These are phyloP conservation scores for Plectranthus barbatus DNA, from an alignment of 257 asterid genomes.

Conservation along the genomic window DNA sequence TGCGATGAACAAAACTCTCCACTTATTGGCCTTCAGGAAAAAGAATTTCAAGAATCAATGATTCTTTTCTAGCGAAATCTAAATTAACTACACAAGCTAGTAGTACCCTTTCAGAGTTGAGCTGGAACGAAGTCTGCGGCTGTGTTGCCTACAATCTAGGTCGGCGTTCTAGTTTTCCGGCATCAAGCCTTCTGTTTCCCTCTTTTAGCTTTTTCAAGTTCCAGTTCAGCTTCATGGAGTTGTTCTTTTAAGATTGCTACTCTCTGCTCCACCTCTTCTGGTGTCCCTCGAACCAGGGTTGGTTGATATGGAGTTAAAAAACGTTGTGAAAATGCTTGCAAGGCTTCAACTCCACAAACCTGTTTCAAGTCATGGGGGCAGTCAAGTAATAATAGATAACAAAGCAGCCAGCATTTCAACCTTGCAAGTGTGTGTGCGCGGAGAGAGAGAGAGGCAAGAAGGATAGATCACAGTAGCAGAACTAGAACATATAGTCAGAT, in stretches of 20 bases:
- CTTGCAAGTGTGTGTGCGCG: neutral
- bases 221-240: conserved; percentile 57
- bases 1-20: conserved; percentile 5
- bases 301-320: conserved; percentile 60
- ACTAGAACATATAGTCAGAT: neutral
- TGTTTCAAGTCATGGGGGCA: conserved; percentile 7
- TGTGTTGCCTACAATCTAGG: neutral
- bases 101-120: conserved; percentile 1
- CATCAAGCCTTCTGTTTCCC: conserved; percentile 62
- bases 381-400: neutral
- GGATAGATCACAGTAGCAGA: neutral
- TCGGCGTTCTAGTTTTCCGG: neutral
- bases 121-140: neutral
- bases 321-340: conserved; percentile 52
- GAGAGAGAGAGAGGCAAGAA: neutral
- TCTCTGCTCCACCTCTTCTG: conserved; percentile 65
- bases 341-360: conserved; percentile 83
- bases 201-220: conserved; percentile 48
- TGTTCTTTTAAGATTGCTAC: conserved; percentile 44
- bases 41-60: neutral
- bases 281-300: conserved; percentile 43
- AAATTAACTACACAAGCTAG: conserved; percentile 13
- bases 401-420: neutral
- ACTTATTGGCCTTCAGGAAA: conserved; percentile 20
- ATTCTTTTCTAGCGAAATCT: neutral